phyloP scores from a whole-genome alignment of 2,329 filamentous ascomycete genomes.

The Ophiosphaerella korrae region DNA sequence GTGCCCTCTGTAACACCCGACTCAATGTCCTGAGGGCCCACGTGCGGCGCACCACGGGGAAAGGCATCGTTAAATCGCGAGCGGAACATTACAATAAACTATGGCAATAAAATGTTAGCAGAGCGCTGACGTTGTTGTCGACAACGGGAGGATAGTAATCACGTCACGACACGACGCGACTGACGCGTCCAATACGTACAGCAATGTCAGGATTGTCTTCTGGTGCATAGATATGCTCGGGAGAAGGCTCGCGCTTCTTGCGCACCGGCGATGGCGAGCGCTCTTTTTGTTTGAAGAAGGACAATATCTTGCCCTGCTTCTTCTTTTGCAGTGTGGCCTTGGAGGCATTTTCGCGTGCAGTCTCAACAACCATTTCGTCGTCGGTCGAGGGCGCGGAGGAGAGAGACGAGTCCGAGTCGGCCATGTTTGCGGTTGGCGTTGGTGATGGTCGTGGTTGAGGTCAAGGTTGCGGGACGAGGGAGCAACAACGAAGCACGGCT shows the following conservation, averaged over 20 bases:
- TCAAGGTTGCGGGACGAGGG: conserved; percentile 27
- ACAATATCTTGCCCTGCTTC: conserved; percentile 42
- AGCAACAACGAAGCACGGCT: conserved; percentile 33
- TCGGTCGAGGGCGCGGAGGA: conserved; percentile 65
- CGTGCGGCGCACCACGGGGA: conserved; percentile 82
- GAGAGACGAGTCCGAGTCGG: conserved; percentile 61
- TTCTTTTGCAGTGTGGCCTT: conserved; percentile 38
- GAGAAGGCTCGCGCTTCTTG: conserved; percentile 82
- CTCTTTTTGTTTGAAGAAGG: conserved; percentile 51
- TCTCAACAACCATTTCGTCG: conserved; percentile 55
- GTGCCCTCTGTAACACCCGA: conserved; percentile 76
- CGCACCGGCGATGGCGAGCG: conserved; percentile 54
- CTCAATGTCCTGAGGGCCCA: conserved; percentile 95
- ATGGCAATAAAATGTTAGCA: conserved; percentile 39
- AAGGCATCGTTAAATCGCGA: conserved; percentile 90
- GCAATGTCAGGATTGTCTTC: conserved; percentile 92
- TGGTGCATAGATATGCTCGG: conserved; percentile 85
- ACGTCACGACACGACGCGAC: conserved; percentile 44
- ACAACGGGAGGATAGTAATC: conserved; percentile 20
- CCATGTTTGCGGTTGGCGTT: conserved; percentile 49
- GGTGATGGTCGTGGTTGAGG: conserved; percentile 27
- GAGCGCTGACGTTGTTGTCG: conserved; percentile 28
- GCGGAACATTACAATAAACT: conserved; percentile 99
- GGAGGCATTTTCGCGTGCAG: conserved; percentile 26
- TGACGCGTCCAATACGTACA: conserved; percentile 65